These are phyloP conservation scores for Peniophora sp. DNA, from an alignment of 1,284 basidiomycete genomes.

Conservation along the genomic window DNA sequence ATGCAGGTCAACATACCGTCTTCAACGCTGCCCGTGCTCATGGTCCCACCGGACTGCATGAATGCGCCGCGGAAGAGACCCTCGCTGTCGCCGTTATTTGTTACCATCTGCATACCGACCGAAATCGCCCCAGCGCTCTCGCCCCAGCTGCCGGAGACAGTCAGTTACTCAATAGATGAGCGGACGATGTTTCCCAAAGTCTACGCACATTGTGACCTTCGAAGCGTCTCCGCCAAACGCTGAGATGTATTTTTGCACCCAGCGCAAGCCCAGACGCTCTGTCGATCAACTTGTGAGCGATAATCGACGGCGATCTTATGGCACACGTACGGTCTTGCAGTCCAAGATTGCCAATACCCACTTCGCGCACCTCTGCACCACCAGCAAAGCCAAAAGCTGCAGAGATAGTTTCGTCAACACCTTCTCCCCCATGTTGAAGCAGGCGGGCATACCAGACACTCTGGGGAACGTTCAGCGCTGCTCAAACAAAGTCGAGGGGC, in stretches of 20 bases:
- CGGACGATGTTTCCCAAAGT: too few species aligned
- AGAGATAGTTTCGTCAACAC: too few species aligned
- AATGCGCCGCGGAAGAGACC: constrained; percentile 26
- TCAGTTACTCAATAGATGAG: not conserved
- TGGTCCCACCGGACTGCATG: constrained; percentile 27
- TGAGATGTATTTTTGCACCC: constrained; percentile 59
- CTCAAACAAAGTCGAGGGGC: too few species aligned
- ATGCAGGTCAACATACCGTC: not conserved
- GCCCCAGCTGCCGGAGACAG: constrained; percentile 26
- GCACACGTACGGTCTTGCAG: constrained; percentile 42
- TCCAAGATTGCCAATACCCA: constrained; percentile 46
- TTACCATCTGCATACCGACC: constrained; percentile 22
- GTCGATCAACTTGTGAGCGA: too few species aligned
- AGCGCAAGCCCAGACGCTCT: constrained; percentile 52
- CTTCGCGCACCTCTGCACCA: constrained; percentile 38
- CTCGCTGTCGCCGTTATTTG: constrained; percentile 21
- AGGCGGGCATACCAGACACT: not conserved
- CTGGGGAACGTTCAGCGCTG: too few species aligned
- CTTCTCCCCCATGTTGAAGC: too few species aligned
- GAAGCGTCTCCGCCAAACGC: constrained; percentile 57
- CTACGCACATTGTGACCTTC: constrained; percentile 47
- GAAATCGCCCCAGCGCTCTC: constrained; percentile 33
- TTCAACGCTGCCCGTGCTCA: constrained; percentile 17
- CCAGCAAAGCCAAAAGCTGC: constrained; percentile 40
- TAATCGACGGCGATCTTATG: too few species aligned